These are phyloP conservation scores for Hyphopichia buzzinii DNA, from an alignment of 1,139 yeast genomes.

Conservation along the genomic window DNA sequence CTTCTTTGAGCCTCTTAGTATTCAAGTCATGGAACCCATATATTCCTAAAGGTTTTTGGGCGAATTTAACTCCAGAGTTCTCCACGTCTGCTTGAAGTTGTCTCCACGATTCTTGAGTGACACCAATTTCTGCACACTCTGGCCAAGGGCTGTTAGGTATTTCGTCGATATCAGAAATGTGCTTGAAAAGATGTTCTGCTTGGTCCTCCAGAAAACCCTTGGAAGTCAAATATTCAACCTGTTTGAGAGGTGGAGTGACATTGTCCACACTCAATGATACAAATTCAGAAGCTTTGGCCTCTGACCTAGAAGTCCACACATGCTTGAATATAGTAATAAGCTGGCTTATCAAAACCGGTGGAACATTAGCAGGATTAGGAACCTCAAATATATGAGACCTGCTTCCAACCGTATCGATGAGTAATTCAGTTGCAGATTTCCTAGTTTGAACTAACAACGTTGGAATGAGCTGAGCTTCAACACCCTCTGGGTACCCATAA, in stretches of 20 bases:
- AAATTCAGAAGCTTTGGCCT: constrained; percentile 5
- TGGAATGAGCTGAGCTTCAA: constrained; percentile 20
- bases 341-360: constrained; percentile 7
- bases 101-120: constrained; percentile 23
- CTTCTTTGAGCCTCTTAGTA: background rate
- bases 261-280: constrained; percentile 39
- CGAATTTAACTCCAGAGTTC: background rate
- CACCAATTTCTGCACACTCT: constrained; percentile 22
- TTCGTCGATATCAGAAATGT: constrained; percentile 19
- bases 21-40: background rate
- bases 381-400: constrained; percentile 10
- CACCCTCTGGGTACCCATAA: constrained; percentile 18
- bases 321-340: background rate
- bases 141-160: constrained; percentile 21
- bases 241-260: constrained; percentile 52
- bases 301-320: constrained; percentile 1
- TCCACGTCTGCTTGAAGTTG: constrained; percentile 6
- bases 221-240: constrained; percentile 43
- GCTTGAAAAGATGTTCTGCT: constrained; percentile 39
- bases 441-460: constrained; percentile 43
- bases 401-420: constrained; percentile 26
- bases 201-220: constrained; percentile 43
- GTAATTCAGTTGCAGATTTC: constrained; percentile 34
- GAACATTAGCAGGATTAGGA: constrained; percentile 19
- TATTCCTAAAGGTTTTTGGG: background rate